Conservation (phyloP, 1,284 basidiomycete genomes). For the Tilletia walkeri region DNA sequence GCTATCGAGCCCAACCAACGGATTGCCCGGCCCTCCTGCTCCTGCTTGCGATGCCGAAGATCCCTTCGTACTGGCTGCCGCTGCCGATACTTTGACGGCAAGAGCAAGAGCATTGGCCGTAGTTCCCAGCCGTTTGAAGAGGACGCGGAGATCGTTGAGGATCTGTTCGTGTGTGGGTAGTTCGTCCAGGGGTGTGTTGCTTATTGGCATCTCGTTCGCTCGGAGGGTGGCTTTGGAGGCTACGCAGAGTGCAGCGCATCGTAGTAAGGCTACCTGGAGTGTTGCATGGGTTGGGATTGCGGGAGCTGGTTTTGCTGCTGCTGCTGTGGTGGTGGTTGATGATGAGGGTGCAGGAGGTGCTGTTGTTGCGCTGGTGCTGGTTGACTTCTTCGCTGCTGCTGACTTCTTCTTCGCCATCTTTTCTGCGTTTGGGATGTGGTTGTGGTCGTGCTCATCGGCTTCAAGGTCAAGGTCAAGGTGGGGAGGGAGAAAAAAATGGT, state of each 20-base stretch:
- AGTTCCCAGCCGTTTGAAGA: background rate
- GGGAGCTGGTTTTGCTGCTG: background rate
- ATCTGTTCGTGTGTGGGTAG: slow-evolving; percentile 9
- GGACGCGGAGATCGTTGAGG: background rate
- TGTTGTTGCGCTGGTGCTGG: background rate
- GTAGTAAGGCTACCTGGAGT: background rate
- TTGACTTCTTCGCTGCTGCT: slow-evolving; percentile 1
- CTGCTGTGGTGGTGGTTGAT: background rate
- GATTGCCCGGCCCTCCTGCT: background rate
- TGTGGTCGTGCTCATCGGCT: background rate
- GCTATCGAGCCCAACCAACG: slow-evolving; percentile 3
- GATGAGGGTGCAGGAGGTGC: background rate
- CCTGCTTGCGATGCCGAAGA: background rate
- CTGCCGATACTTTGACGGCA: slow-evolving; percentile 2
- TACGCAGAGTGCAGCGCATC: slow-evolving; percentile 5
- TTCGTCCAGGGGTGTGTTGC: slow-evolving; percentile 3
- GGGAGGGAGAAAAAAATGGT: background rate
- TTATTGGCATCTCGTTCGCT: background rate
- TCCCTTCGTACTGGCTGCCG: background rate
- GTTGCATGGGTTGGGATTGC: background rate
- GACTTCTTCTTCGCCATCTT: slow-evolving; percentile 6
- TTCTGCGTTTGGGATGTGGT: background rate
- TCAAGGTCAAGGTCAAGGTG: background rate
- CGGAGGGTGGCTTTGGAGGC: slow-evolving; percentile 4
- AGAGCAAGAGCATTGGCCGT: slow-evolving; percentile 12